A percentile compares a stretch with the other conserved stretches of the same genome.
phyloP scores from a whole-genome alignment of 371 early-diverging fungal species.

The Mucor piriformis region DNA sequence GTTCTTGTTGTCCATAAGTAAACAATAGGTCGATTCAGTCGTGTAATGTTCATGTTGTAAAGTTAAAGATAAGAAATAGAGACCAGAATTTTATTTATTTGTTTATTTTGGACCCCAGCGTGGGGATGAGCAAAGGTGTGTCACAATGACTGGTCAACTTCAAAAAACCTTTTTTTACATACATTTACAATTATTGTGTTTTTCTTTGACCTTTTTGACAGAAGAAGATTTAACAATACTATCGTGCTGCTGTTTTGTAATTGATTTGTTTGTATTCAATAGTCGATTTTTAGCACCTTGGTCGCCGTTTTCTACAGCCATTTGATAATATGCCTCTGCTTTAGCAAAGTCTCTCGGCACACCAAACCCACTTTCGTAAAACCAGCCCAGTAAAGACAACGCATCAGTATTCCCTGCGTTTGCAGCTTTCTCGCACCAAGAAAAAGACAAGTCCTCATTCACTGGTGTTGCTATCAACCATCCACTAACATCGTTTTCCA shows the following conservation, averaged over 20 bases:
- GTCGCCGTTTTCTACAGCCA: slow-evolving; percentile 37
- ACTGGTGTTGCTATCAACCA: slow-evolving; percentile 31
- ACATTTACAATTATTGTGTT: slow-evolving; percentile 7
- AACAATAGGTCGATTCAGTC: not conserved
- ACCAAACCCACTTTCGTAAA: slow-evolving; percentile 47
- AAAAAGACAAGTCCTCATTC: slow-evolving; percentile 51
- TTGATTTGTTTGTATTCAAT: slow-evolving; percentile 6
- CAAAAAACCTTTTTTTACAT: slow-evolving; percentile 10
- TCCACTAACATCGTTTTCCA: slow-evolving; percentile 36
- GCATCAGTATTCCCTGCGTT: slow-evolving; percentile 34
- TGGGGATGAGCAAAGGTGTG: slow-evolving; percentile 1
- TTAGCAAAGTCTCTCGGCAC: slow-evolving; percentile 27
- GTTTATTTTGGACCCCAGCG: not conserved
- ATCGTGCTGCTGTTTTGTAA: slow-evolving; percentile 27
- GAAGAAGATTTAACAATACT: not conserved
- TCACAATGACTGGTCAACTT: slow-evolving; percentile 11
- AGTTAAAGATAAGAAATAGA: not conserved
- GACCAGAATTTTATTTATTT: not conserved
- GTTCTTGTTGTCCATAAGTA: not conserved
- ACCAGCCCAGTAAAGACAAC: slow-evolving; percentile 38
- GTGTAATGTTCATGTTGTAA: not conserved
- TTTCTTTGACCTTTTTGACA: not conserved
- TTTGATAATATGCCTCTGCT: slow-evolving; percentile 30
- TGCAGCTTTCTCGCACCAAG: slow-evolving; percentile 44
- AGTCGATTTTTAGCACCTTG: slow-evolving; percentile 9